phyloP scores from a whole-genome alignment of 441 rosid species.

The Capsella rubella region DNA sequence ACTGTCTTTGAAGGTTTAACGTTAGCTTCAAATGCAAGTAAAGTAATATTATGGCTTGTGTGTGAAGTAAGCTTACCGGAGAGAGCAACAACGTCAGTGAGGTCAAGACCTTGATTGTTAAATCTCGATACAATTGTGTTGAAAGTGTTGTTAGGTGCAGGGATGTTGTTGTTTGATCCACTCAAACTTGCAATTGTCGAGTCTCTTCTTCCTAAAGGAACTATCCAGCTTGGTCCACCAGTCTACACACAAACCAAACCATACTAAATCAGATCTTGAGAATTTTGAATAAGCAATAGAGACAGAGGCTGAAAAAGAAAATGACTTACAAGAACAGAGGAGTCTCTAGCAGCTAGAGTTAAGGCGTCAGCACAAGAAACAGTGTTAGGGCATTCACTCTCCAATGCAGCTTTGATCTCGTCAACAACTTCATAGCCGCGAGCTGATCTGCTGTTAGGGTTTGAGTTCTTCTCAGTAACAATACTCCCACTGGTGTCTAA shows the following conservation, averaged over 20 bases:
- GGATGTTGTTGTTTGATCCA: conserved; percentile 88
- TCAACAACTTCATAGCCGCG: conserved; percentile 88
- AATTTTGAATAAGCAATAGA: not conserved
- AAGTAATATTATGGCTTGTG: not conserved
- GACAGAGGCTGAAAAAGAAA: not conserved
- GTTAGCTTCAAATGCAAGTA: conserved; percentile 24
- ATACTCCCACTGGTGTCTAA: conserved; percentile 69
- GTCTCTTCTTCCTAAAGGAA: conserved; percentile 92
- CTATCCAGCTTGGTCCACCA: conserved; percentile 91
- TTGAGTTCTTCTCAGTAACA: conserved; percentile 72
- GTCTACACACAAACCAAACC: conserved; percentile 48
- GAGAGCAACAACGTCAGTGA: conserved; percentile 83
- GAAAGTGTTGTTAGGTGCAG: conserved; percentile 89
- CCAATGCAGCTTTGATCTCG: conserved; percentile 76
- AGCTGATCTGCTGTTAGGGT: conserved; percentile 76
- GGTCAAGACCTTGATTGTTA: conserved; percentile 67
- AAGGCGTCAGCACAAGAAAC: conserved; percentile 90
- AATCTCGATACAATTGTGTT: conserved; percentile 74
- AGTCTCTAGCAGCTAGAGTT: conserved; percentile 89
- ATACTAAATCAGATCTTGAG: conserved; percentile 12
- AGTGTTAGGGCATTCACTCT: conserved; percentile 70
- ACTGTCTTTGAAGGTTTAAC: not conserved
- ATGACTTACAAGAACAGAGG: conserved; percentile 77
- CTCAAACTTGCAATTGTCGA: conserved; percentile 82
- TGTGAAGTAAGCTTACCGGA: conserved; percentile 61